These are phyloP conservation scores for Fagopyrum tataricum DNA, from an alignment of 148 eudicot species.

Conservation along the genomic window DNA sequence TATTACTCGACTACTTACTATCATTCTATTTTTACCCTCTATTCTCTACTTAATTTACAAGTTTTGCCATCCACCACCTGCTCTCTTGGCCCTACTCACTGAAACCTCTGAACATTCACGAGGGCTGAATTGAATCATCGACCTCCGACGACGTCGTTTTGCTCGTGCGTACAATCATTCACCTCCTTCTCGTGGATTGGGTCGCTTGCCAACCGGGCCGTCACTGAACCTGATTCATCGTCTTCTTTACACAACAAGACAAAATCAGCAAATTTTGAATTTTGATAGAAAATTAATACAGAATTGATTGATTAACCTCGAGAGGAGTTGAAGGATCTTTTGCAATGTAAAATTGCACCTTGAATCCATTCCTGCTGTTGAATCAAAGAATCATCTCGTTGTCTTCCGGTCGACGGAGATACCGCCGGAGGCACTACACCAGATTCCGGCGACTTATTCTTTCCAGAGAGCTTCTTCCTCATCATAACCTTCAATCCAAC, in stretches of 20 bases:
- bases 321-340: slow-evolving; percentile 72
- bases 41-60: background rate
- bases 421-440: slow-evolving; percentile 23
- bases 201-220: slow-evolving; percentile 30
- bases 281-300: background rate
- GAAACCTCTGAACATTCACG: background rate
- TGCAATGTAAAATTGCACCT: slow-evolving; percentile 90
- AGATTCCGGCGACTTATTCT: slow-evolving; percentile 43
- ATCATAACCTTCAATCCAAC: slow-evolving; percentile 48
- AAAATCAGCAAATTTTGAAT: background rate
- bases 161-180: background rate
- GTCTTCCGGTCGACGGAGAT: slow-evolving; percentile 18
- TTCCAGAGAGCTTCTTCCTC: slow-evolving; percentile 45
- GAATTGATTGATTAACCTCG: slow-evolving; percentile 22
- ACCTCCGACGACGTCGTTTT: slow-evolving; percentile 16
- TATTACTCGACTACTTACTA: background rate
- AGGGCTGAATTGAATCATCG: background rate
- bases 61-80: background rate
- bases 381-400: slow-evolving; percentile 63
- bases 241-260: slow-evolving; percentile 6
- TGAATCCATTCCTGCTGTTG: slow-evolving; percentile 91
- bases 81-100: background rate
- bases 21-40: slow-evolving; percentile 11
- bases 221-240: slow-evolving; percentile 22
- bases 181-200: slow-evolving; percentile 20